Evolutionary conservation across 192 early-diverging fungal genomes (phyloP), one percentile per base, ranked within the genome.

Genomic region (Physocladia obscura): DNA sequence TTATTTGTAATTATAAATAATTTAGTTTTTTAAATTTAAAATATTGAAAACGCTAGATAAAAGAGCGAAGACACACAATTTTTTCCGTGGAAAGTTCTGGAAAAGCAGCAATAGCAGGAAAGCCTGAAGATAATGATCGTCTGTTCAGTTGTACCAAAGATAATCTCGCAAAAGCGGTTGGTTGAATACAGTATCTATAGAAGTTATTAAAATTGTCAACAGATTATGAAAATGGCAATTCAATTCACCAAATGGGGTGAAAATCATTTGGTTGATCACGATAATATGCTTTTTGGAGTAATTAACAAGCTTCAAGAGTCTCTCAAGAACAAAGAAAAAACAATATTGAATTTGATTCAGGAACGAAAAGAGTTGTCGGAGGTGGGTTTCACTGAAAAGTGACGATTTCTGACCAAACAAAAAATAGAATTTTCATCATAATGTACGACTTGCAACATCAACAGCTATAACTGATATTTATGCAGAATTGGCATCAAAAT

Each of bases 101-200:
- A n/a, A 50, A 50, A 51, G 37, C 17, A 70, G 3, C 56, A n/a
- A 55, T 44, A 27, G 50, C 17, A 0, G 61, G 15, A 3, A 24
- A 26, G 17, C 39, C 22, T 34, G 30, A 21, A 11, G 80, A 79
- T 36, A 76, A 78, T 13, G 57, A 67, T 15, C 22, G 72, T 6
- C 48, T 85, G 17, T 85, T 81, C 65, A 73, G 69, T 31, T 85
- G 83, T 57, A 77, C 74, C 5, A 85, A 79, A 49, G 77, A 80
- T 2, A 49, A 57, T 26, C 54, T 85, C 27, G 74, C 70, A 17
- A 62, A 78, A 32, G 71, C 79, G 24, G 78, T 83, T 59, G 22
- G 55, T 44, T n/a, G 26, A 22, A 5, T 55, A 49, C 34, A 52
- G 35, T 48, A n/a, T 11, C 22, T 67, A 2, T 13, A 34, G 0